phyloP scores from a whole-genome alignment of 2,329 filamentous ascomycete species.

The Phaeoacremonium minimum region DNA sequence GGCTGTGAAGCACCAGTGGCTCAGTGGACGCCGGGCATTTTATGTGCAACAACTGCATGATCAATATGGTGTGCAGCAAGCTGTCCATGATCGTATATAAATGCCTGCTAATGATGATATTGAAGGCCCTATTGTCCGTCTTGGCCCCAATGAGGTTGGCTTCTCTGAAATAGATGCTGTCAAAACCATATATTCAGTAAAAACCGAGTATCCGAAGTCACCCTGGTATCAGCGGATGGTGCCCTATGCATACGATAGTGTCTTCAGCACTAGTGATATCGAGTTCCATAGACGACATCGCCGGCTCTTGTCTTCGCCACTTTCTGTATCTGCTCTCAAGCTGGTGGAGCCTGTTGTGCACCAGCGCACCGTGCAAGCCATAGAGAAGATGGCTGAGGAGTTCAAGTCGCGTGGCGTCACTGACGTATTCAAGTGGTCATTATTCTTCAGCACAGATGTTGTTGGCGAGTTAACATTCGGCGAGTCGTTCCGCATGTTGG shows the following conservation, averaged over 20 bases:
- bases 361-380: conserved; percentile 28
- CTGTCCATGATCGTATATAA: neutral
- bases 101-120: neutral
- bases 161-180: conserved; percentile 15
- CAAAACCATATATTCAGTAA: conserved; percentile 20
- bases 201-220: conserved; percentile 21
- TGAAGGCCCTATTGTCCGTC: conserved; percentile 19
- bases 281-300: conserved; percentile 32
- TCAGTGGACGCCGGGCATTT: conserved; percentile 10
- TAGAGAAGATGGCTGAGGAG: conserved; percentile 40
- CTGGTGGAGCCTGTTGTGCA: conserved; percentile 25
- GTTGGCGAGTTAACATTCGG: conserved; percentile 51
- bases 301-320: conserved; percentile 33
- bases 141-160: conserved; percentile 18
- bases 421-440: conserved; percentile 50
- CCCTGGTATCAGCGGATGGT: conserved; percentile 15
- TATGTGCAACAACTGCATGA: conserved; percentile 17
- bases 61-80: conserved; percentile 15
- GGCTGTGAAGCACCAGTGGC: conserved; percentile 8
- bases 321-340: conserved; percentile 30
- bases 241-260: conserved; percentile 10
- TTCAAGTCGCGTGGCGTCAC: conserved; percentile 24
- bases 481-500: conserved; percentile 48
- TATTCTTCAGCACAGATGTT: conserved; percentile 49
- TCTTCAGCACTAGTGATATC: conserved; percentile 35